Evolutionary conservation across 2,329 filamentous ascomycete genomes (phyloP).

Genomic region (Trichophyton verrucosum): DNA sequence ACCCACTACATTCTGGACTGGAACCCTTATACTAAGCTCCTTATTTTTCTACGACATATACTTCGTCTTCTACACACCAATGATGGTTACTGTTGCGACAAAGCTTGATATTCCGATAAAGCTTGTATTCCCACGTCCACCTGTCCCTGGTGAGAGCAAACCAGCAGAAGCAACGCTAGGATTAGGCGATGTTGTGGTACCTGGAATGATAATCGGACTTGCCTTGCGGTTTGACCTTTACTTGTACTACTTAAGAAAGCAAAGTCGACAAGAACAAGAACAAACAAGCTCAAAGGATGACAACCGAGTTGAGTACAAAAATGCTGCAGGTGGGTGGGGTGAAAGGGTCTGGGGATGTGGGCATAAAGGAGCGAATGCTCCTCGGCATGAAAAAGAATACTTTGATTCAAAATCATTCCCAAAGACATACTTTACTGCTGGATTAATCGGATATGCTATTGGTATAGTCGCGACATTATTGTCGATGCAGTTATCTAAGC

Average conservation of each 20-base stretch:
- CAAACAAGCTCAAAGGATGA: background rate
- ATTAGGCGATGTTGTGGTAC: constrained; percentile 85
- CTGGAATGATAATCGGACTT: constrained; percentile 78
- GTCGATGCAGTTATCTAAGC: constrained; percentile 64
- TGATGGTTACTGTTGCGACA: constrained; percentile 58
- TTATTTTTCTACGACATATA: constrained; percentile 94
- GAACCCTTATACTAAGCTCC: constrained; percentile 60
- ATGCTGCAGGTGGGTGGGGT: constrained; percentile 64
- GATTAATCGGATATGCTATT: constrained; percentile 60
- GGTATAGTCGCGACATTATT: constrained; percentile 66
- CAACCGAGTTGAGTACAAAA: constrained; percentile 30
- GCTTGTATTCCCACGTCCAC: constrained; percentile 64
- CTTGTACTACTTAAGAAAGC: constrained; percentile 55
- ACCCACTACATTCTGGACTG: constrained; percentile 74
- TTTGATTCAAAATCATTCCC: constrained; percentile 45
- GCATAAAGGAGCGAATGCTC: constrained; percentile 15
- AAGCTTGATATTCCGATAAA: constrained; percentile 88
- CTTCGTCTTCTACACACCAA: constrained; percentile 43
- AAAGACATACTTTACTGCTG: constrained; percentile 75
- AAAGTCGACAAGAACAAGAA: constrained; percentile 35
- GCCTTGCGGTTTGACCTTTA: constrained; percentile 87
- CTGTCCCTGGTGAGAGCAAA: constrained; percentile 34
- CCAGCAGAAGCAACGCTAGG: constrained; percentile 61
- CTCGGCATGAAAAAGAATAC: constrained; percentile 25
- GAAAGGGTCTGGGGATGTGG: constrained; percentile 63